Evolutionary conservation across 306 rosid genomes (phyloP).

Genomic region (Mimosa bimucronata): DNA sequence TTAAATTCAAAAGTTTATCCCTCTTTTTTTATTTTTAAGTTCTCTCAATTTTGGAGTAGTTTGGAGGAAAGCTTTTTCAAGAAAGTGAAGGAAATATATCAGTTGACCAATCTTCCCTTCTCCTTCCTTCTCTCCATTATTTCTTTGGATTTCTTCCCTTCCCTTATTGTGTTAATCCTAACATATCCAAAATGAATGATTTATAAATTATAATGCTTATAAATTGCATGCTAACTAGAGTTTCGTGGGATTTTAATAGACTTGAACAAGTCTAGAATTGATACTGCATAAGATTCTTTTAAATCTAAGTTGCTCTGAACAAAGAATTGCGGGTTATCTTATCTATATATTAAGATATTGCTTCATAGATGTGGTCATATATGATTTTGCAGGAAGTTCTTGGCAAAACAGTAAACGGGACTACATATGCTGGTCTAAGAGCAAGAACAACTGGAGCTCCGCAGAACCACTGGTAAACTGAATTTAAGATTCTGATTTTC

Average conservation of each 20-base stretch:
- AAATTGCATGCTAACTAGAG: neutral
- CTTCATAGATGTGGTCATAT: slow-evolving; percentile 25
- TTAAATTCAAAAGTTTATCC: neutral
- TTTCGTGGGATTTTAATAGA: slow-evolving; percentile 4
- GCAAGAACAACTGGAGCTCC: slow-evolving; percentile 98
- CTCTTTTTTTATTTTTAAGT: neutral
- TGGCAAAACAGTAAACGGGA: slow-evolving; percentile 87
- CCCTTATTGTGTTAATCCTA: neutral
- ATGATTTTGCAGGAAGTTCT: slow-evolving; percentile 71
- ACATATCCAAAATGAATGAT: neutral
- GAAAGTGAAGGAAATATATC: neutral
- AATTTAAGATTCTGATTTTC: neutral
- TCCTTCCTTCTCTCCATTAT: neutral
- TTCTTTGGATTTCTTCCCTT: neutral
- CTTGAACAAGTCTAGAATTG: slow-evolving; percentile 12
- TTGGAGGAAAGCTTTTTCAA: neutral
- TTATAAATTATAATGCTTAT: neutral
- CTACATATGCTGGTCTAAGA: slow-evolving; percentile 91
- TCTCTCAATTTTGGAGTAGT: neutral
- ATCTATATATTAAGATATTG: neutral
- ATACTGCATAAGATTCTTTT: neutral
- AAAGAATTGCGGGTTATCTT: neutral
- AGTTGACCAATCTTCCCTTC: too few relatives aligned
- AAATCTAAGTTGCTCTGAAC: neutral
- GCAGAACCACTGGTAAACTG: slow-evolving; percentile 84